Base-by-base conservation (phyloP, 371 early-diverging fungal species). In the Saksenaea oblongispora region DNA sequence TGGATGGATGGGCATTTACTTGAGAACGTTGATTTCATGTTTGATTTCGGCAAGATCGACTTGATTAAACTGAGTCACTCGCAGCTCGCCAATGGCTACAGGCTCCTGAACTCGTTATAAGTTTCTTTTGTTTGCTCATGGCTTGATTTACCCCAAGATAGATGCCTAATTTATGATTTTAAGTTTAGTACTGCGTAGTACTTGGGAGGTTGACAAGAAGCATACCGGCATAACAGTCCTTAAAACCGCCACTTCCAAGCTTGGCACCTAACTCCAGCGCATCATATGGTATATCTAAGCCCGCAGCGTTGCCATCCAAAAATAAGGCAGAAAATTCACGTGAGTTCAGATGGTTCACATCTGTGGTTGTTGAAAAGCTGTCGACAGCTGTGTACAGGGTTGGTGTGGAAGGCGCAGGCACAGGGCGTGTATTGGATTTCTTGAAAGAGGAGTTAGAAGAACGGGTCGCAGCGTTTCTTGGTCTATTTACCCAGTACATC, bases 201-300 rank as follows among this genome's bases (percentile, higher is more conserved):
- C 31, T 31, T 31, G 31, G 31, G n/a, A n/a, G n/a, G 7, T 31
- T 31, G 22, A 47, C 1, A 47, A 47, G 22, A 3, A 47, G 22
- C 22, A 67, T 78, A 54, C 90, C 89, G 0, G 77, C 76, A 72
- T 83, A 92, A 65, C 91, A 91, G 67, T 91, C 92, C 71, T 92
- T 92, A 75, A 91, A 91, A 8, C 91, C 92, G 41, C 92, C 92
- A 18, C 89, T 83, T 2, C 91, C 91, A 11, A 92, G 71, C 64
- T 90, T 89, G 34, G 75, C 72, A 7, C 89, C 89, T 34, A 90
- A 56, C 13, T 65, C 69, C 9, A 92, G 64, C 35, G 84, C 75
- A 22, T 84, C 75, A 59, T 83, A 89, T 0, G 84, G 75, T 59
- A 91, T 91, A 67, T 88, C 88, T 24, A 86, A 83, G 22, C 78